phyloP scores from a whole-genome alignment of 352 stramenopile genomes.

The Globisporangium spinosum region DNA sequence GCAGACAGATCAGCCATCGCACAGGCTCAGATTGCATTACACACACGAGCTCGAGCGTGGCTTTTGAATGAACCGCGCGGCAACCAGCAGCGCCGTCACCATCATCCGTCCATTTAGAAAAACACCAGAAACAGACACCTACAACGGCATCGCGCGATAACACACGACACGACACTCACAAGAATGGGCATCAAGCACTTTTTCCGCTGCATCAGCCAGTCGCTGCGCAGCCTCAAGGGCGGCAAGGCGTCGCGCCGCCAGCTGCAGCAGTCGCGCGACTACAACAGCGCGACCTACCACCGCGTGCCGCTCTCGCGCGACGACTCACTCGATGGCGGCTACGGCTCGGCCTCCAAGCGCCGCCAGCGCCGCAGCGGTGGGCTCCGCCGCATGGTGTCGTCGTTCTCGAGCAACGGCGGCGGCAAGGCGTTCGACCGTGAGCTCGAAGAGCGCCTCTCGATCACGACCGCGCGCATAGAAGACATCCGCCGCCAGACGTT shows the following conservation, averaged over 20 bases:
- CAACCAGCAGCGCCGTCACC: background rate
- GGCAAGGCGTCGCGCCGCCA: constrained; percentile 11
- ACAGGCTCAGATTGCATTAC: background rate
- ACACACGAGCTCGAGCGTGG: background rate
- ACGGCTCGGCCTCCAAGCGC: background rate
- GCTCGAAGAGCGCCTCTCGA: constrained; percentile 17
- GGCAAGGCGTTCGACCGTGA: constrained; percentile 18
- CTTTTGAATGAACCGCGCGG: constrained; percentile 1
- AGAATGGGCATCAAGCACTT: constrained; percentile 19
- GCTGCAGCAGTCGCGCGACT: constrained; percentile 17
- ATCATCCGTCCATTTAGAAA: background rate
- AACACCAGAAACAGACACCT: background rate
- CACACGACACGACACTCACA: background rate
- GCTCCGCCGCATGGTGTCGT: constrained; percentile 14
- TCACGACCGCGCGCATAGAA: constrained; percentile 20
- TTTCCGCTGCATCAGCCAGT: constrained; percentile 18
- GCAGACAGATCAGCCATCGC: background rate
- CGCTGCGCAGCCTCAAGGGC: constrained; percentile 17
- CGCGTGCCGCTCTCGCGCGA: constrained; percentile 11
- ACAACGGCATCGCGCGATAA: background rate
- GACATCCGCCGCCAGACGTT: constrained; percentile 20
- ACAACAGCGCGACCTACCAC: constrained; percentile 18
- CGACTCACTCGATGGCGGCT: background rate
- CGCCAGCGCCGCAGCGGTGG: background rate
- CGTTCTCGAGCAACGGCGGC: constrained; percentile 6